A percentile compares a stretch with the other conserved stretches of the same genome.
Conservation (phyloP, 129 eudicot genomes). For the carrot (Daucus carota) region DNA sequence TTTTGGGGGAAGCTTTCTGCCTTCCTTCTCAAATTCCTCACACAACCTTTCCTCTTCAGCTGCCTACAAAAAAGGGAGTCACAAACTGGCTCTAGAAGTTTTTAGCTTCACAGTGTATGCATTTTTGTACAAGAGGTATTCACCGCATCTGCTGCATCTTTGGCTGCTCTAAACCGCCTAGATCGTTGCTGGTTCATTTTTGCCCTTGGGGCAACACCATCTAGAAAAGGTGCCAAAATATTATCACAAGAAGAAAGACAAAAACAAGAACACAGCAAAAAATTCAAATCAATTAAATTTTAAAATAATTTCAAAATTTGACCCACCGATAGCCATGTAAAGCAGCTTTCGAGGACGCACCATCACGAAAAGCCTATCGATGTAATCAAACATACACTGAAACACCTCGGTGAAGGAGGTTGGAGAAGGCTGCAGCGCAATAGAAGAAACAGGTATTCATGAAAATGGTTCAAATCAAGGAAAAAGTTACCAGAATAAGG, state of each 20-base stretch:
- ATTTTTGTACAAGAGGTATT: conserved; percentile 21
- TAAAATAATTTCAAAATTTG: not conserved
- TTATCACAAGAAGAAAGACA: not conserved
- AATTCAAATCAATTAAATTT: not conserved
- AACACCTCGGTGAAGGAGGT: conserved; percentile 95
- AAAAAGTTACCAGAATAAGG: too few species aligned
- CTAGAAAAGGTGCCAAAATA: conserved; percentile 31
- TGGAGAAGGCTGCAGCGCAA: conserved; percentile 80
- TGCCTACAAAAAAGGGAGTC: conserved; percentile 41
- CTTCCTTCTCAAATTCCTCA: conserved; percentile 91
- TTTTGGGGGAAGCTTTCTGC: conserved; percentile 93
- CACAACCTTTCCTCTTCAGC: conserved; percentile 96
- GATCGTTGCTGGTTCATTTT: conserved; percentile 99
- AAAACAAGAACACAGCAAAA: not conserved
- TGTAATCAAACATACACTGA: conserved; percentile 88
- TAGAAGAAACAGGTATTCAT: not conserved
- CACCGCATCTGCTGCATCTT: conserved; percentile 97
- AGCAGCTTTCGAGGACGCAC: conserved; percentile 92
- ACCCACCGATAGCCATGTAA: conserved; percentile 93
- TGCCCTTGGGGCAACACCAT: conserved; percentile 99
- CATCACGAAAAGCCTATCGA: conserved; percentile 89
- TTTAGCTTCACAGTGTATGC: conserved; percentile 5
- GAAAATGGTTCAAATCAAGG: not conserved
- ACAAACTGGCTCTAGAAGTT: conserved; percentile 8
- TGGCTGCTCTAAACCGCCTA: conserved; percentile 97